Base-by-base conservation (phyloP, 352 stramenopile species). In the Globisporangium nunn region DNA sequence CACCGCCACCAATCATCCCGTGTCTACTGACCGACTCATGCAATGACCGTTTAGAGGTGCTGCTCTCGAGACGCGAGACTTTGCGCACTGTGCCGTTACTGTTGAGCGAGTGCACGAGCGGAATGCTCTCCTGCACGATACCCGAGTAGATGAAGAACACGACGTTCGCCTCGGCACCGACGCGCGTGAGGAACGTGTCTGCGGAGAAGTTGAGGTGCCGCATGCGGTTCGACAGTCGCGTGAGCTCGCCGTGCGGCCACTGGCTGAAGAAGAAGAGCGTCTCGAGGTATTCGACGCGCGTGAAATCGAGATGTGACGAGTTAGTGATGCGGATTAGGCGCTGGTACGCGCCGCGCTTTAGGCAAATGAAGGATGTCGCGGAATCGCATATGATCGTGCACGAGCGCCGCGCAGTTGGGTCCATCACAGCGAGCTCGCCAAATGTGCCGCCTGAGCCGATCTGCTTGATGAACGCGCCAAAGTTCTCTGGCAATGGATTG, bases 141-240 rank as follows among this genome's bases (percentile, higher is more conserved):
- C 83, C 83, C 11, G 78, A 67, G 63, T 89, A 93, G 47, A 93
- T 87, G 58, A 93, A 91, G 62, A 80, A 93, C 15, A 93, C 64
- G 15, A 75, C 48, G 23, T 88, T 91, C 8, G 79, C 74, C 23
- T 93, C 83, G 2, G 81, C 71, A 3, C 78, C 81, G 35, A 90
- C 70, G n/a, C 81, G 73, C 33, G 81, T 73, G 31, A 93, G 67
- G 44, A 85, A 88, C 23, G 63, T 88, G 28, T 88, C 79, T 12
- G 79, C 75, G 3, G 76, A 40, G 11, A 87, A 87, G n/a, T 74
- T 66, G 18, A 87, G 58, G 64, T 87, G 77, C 4, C 74, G 58
- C 18, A 93, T 53, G 5, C 79, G 81, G 35, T 88, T 88, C 0
- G 81, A 90, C 8, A 93, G 58, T 3, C 81, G 66, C 54, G 70